Conservation (phyloP, 2,329 filamentous ascomycete species). For the Pseudogymnoascus sp. region DNA sequence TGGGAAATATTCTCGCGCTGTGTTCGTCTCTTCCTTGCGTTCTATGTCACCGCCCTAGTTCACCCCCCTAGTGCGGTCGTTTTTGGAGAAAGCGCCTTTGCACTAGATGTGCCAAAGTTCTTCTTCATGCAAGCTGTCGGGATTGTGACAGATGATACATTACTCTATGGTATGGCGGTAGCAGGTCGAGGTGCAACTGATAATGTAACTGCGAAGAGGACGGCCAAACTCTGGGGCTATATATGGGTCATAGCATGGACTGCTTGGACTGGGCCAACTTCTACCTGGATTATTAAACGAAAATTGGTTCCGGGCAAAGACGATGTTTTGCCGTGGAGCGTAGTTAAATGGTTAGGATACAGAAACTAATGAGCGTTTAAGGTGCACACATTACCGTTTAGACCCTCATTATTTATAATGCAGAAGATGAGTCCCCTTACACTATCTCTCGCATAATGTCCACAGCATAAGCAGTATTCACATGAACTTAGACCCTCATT, state of each 20-base stretch:
- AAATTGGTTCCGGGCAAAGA: not conserved
- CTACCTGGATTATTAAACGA: not conserved
- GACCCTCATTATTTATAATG: too few species aligned
- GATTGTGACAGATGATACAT: not conserved
- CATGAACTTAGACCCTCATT: not conserved
- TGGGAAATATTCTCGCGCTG: not conserved
- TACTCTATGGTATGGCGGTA: not conserved
- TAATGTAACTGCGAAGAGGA: not conserved
- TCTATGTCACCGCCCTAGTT: not conserved
- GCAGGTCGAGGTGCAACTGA: not conserved
- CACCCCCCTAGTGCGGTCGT: not conserved
- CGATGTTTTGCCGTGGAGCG: constrained; percentile 1
- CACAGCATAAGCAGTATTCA: not conserved
- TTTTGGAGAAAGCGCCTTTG: not conserved
- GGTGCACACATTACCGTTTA: too few species aligned
- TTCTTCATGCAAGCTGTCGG: not conserved
- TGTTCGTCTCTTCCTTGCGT: not conserved
- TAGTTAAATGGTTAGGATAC: not conserved
- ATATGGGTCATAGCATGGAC: not conserved
- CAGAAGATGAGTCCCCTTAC: not conserved
- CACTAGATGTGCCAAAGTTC: not conserved
- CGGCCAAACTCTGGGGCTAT: not conserved
- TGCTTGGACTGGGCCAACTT: not conserved
- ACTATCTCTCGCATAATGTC: not conserved
- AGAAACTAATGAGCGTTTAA: not conserved